Conservation (phyloP, 1,284 basidiomycete genomes). For the Rhodotorula sp. region DNA sequence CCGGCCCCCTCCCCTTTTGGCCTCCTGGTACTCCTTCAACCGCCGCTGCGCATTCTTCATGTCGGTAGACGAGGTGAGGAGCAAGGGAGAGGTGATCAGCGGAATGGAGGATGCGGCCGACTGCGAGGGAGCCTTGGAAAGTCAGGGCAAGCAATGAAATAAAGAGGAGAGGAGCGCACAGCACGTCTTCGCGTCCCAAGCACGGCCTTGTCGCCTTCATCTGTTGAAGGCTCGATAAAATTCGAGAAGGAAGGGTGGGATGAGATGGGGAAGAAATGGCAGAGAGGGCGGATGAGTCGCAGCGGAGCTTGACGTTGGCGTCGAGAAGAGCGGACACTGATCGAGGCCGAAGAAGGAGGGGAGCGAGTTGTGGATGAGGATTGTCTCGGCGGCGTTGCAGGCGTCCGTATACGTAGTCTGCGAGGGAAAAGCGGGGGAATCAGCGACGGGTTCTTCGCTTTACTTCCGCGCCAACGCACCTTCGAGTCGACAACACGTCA, state of each 20-base stretch:
- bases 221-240: conserved; percentile 45
- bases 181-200: too few relatives aligned
- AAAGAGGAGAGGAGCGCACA: conserved; percentile 10
- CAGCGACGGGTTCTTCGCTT: not conserved
- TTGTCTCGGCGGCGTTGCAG: conserved; percentile 89
- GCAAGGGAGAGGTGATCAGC: conserved; percentile 56
- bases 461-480: conserved; percentile 54
- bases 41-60: conserved; percentile 50
- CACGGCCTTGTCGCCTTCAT: conserved; percentile 73
- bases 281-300: conserved; percentile 66
- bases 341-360: conserved; percentile 72
- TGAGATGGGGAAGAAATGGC: conserved; percentile 51
- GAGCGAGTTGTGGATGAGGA: conserved; percentile 75
- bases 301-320: conserved; percentile 72
- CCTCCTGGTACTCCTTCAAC: conserved; percentile 45
- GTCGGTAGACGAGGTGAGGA: conserved; percentile 52
- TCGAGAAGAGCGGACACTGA: conserved; percentile 72
- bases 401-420: conserved; percentile 94
- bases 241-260: conserved; percentile 45
- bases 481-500: conserved; percentile 87
- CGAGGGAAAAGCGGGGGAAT: not conserved
- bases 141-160: not conserved
- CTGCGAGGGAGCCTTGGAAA: conserved; percentile 2
- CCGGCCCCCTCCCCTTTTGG: conserved; percentile 49
- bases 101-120: conserved; percentile 56